Base-by-base conservation (phyloP, 805 yeast genomes). In the Jamesozyma jinghongensis region DNA sequence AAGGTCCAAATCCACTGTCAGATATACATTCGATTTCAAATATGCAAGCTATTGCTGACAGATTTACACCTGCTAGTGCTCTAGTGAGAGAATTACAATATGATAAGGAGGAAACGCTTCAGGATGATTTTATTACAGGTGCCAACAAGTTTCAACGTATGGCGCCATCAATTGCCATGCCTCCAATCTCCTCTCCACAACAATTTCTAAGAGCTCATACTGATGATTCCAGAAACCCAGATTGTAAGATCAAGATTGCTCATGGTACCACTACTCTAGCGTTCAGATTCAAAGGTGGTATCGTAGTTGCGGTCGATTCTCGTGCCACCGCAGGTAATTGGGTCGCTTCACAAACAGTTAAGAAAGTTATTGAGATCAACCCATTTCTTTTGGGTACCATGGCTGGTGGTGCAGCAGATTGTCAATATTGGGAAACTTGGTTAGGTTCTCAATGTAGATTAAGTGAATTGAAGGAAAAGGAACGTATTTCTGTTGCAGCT, bases 371-470 rank as follows among this genome's bases (percentile, higher is more conserved):
- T 56, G 90, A 90, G 65, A 92, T 92, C 67, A 92, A 92, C 65
- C 96, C 97, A 40, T 83, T 85, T 62, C 67, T 92, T 49, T 73
- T 92, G 54, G 98, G 98, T 50, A 92, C 98, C 17, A 80, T 92
- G 96, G 98, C 98, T 27, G 98, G 98, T 67, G 97, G 97, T 70
- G 98, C 98, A 37, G 97, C 97, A 26, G 98, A 92, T 67, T 92
- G 98, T 72, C 98, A 92, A 65, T 92, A 73, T 66, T 92, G 98
- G 98, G 97, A 92, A 68, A 85, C 97, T 29, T 92, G 97, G 97
- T 74, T 92, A 45, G 98, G 98, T 47, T 71, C 95, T 14, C 97
- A 92, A 67, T 90, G 97, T 69, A 73, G 98, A 57, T 67, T 92
- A 55, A 94, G 88, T 63, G 98, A 92, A 64, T 73, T 92, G 56